Evolutionary conservation across 345 rosid genomes (phyloP), one percentile per base, ranked within the genome.

Genomic region (Corchorus olitorius): DNA sequence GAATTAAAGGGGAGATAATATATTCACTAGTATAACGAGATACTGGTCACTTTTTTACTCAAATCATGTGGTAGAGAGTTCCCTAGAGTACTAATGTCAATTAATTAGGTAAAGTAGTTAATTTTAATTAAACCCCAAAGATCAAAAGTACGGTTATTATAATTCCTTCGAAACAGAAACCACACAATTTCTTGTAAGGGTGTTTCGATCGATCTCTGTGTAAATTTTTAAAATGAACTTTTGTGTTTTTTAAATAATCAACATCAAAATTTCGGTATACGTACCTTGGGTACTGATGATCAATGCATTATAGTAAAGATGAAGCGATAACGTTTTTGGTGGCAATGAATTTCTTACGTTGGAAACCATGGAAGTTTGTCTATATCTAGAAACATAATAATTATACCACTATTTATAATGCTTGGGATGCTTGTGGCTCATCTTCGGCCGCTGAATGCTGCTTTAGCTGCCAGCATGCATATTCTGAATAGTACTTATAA

Each of bases 301-400:
- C 72, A 8, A 27, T 72, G 75, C 70, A 61, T 77, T 37, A 69
- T 12, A 37, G 19, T 48, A 9, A 61, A 49, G 54, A 35, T 22
- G 20, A 39, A 5, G 14, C 27, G 60, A 19, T 56, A 61, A 61
- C 27, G 37, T 20, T 9, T 20, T 39, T 1, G 0, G 10, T 63
- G 46, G 67, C 11, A 5, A 65, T 39, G 39, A 33, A 65, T 52
- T 27, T 27, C 72, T 80, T 63, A 56, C 75, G 70, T 76, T n/a
- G 75, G 79, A 61, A 62, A 65, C 13, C 73, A 75, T 75, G 20
- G 22, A 17, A 60, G 16, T 60, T 22, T 33, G 10, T 22, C 13
- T 56, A 6, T 15, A 3, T 61, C 65, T 5, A 34, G 19, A 13
- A 61, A 61, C 43, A 61, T 27, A 27, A 27, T 27, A 0, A 27